phyloP scores from a whole-genome alignment of 1,284 basidiomycete species.

The Wolfiporia cocos region DNA sequence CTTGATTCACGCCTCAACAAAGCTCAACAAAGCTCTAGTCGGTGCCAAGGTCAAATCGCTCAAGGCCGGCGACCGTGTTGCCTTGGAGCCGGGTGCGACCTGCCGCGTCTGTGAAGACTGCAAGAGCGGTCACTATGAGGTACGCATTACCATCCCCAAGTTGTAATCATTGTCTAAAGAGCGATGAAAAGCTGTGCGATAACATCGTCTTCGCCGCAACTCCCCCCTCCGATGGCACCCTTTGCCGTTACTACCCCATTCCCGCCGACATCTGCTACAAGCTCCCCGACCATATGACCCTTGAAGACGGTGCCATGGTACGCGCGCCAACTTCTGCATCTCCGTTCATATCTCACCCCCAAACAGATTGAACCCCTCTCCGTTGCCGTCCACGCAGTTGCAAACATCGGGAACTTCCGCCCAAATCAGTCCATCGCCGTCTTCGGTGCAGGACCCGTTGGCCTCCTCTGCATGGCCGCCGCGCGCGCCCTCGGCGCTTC shows the following conservation, averaged over 20 bases:
- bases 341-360: not conserved
- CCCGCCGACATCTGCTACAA: conserved; percentile 72
- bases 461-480: conserved; percentile 88
- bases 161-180: not conserved
- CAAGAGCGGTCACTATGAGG: conserved; percentile 78
- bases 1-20: too few relatives aligned
- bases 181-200: conserved; percentile 51
- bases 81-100: conserved; percentile 78
- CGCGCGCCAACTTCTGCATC: conserved; percentile 10
- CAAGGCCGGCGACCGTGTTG: conserved; percentile 82
- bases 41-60: conserved; percentile 67
- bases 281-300: conserved; percentile 66
- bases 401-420: conserved; percentile 69
- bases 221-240: conserved; percentile 85
- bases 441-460: conserved; percentile 91
- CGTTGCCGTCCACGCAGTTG: conserved; percentile 89
- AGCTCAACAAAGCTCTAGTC: conserved; percentile 35
- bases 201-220: conserved; percentile 85
- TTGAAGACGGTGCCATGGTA: conserved; percentile 87
- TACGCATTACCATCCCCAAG: conserved; percentile 24
- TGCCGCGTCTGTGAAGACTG: conserved; percentile 71
- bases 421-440: conserved; percentile 72
- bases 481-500: conserved; percentile 85
- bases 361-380: conserved; percentile 90
- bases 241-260: conserved; percentile 75